Conservation (phyloP, 2,329 filamentous ascomycete species). For the Arthrocladium fulminans region DNA sequence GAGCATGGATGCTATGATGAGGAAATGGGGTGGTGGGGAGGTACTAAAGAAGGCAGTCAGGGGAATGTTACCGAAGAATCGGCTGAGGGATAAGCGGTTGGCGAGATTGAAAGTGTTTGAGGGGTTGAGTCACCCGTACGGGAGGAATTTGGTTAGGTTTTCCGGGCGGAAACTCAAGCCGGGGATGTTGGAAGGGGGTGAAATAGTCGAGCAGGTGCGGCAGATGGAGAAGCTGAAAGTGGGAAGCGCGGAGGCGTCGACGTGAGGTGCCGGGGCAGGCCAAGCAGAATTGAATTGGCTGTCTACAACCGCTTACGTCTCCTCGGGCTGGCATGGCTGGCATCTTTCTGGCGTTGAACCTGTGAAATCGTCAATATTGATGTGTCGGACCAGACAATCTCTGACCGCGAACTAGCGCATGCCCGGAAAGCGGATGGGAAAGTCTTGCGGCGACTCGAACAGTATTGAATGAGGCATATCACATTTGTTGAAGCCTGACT, state of each 20-base stretch:
- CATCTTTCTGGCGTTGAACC: no score
- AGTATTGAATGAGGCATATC: no score
- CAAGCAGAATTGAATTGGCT: neutral
- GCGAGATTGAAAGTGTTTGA: constrained; percentile 92
- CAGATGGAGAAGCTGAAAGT: constrained; percentile 11
- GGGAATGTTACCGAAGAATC: constrained; percentile 97
- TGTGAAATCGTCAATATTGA: no score
- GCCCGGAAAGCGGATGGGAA: no score
- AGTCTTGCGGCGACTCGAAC: no score
- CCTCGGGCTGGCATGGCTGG: no score
- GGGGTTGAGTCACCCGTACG: constrained; percentile 83
- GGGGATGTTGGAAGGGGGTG: constrained; percentile 10
- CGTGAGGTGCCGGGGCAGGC: neutral
- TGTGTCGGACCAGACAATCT: no score
- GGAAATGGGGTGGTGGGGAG: constrained; percentile 87
- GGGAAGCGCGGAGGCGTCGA: neutral
- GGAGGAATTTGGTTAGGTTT: constrained; percentile 72
- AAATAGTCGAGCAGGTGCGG: constrained; percentile 16
- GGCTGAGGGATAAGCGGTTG: constrained; percentile 77
- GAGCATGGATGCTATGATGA: constrained; percentile 91
- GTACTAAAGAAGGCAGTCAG: constrained; percentile 83
- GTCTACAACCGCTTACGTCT: neutral
- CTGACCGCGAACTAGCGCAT: no score
- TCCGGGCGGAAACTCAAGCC: constrained; percentile 40
- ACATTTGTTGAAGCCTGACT: no score